Evolutionary conservation across 1,139 yeast genomes (phyloP), one percentile per base, ranked within the genome.

Genomic region (Scheffersomyces insectosa): DNA sequence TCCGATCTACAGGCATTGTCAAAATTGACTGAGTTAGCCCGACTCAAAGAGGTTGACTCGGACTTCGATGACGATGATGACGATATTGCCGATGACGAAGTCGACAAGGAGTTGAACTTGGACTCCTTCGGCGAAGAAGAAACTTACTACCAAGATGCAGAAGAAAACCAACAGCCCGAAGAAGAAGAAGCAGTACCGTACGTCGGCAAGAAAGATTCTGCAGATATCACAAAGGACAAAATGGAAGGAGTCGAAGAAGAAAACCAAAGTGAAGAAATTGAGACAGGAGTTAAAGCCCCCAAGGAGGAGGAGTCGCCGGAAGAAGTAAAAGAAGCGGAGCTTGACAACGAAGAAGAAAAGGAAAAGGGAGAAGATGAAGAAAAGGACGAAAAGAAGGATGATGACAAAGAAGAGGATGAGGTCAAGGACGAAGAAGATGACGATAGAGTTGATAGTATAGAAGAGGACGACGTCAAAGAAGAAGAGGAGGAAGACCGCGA

Each of bases 1-100:
- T 68, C 72, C 48, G 79, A 74, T 49, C 64, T 74, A 46, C 65
- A 64, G 42, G 66, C 70, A 3, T 62, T 74, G 40, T 66, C 74
- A 3, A 63, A 68, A 42, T 60, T 73, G 44, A 72, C 78, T 3
- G 71, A 69, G 42, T 52, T 72, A 48, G 75, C 79, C 10, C 61
- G 78, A 59, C 55, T 69, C 63, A 54, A 68, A 60, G 66, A 70
- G 47, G 62, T 64, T 55, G 66, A 72, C 49, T 61, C 68, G 3
- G 72, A 53, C 30, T 49, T 45, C 28, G 57, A 52, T 10, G 56
- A 51, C 28, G 59, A 32, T 12, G 44, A 36, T 27, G 54, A 52
- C 5, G 49, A 50, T 5, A 53, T 50, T 14, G 51, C 48, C 23
- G 41, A 15, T 35, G 42, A 35, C 15, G 46, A 40, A 13, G 33